Evolutionary conservation across 1,284 basidiomycete species (phyloP).

Genomic region (Mycena sp.): DNA sequence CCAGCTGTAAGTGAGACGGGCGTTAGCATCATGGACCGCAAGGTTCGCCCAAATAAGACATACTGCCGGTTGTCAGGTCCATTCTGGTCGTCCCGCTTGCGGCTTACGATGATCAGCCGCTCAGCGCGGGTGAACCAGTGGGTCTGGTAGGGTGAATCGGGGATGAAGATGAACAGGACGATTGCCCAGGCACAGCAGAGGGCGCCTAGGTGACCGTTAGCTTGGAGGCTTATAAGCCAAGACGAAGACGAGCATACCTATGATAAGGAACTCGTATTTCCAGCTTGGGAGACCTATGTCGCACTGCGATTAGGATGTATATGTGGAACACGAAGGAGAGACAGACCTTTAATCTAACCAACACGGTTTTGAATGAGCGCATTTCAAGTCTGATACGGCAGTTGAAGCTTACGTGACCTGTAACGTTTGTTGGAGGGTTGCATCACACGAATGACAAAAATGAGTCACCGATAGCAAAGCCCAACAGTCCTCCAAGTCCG

Average conservation of each 20-base stretch:
- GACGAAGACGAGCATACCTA: conserved; percentile 28
- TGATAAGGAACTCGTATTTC: conserved; percentile 49
- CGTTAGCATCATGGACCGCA: background rate
- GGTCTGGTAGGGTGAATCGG: conserved; percentile 45
- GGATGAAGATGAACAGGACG: conserved; percentile 42
- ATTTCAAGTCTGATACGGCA: background rate
- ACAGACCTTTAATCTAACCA: conserved; percentile 28
- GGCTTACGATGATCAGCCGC: conserved; percentile 44
- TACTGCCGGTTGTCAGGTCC: conserved; percentile 39
- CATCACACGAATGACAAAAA: conserved; percentile 18
- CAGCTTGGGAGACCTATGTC: conserved; percentile 38
- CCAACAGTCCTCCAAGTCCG: conserved; percentile 39
- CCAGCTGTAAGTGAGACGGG: conserved; percentile 28
- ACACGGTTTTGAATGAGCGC: background rate
- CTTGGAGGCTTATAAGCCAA: too few species aligned
- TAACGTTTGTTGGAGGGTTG: background rate
- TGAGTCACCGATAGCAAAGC: conserved; percentile 38
- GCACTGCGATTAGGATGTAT: background rate
- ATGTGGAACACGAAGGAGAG: background rate
- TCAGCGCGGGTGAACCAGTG: conserved; percentile 47
- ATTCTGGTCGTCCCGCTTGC: conserved; percentile 43
- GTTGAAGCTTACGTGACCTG: conserved; percentile 19
- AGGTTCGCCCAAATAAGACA: background rate
- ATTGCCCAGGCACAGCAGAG: conserved; percentile 39
- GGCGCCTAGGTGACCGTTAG: conserved; percentile 26